phyloP scores from a whole-genome alignment of 2,329 filamentous ascomycete species.

The Tolypocladium guangdongense region DNA sequence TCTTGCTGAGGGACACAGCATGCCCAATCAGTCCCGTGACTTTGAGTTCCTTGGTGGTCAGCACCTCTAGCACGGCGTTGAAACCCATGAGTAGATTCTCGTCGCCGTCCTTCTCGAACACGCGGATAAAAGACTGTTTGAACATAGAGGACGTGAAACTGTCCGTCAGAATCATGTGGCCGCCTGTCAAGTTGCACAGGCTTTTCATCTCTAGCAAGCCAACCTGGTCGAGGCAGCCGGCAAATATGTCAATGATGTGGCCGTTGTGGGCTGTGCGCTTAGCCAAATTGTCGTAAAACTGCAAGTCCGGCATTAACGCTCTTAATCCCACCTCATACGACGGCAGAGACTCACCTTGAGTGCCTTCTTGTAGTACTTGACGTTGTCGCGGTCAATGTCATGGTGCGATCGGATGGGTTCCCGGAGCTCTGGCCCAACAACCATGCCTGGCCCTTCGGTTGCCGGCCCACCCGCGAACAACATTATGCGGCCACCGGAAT shows the following conservation, averaged over 20 bases:
- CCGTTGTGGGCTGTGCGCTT: constrained; percentile 94
- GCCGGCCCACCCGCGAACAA: constrained; percentile 90
- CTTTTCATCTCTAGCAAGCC: constrained; percentile 97
- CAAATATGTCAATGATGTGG: constrained; percentile 95
- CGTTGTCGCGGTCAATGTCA: constrained; percentile 96
- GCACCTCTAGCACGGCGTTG: constrained; percentile 88
- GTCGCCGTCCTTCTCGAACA: constrained; percentile 93
- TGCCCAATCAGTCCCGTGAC: constrained; percentile 96
- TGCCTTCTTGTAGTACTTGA: constrained; percentile 99
- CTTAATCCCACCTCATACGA: background rate
- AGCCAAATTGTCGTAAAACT: constrained; percentile 91
- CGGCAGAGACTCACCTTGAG: constrained; percentile 54
- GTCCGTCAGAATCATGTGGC: constrained; percentile 96
- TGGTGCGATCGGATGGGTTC: constrained; percentile 97
- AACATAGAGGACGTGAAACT: constrained; percentile 99
- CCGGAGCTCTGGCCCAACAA: constrained; percentile 88
- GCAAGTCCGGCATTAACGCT: background rate
- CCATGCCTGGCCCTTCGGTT: constrained; percentile 93
- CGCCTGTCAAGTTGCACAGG: constrained; percentile 88
- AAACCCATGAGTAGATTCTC: constrained; percentile 97
- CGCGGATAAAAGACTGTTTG: constrained; percentile 92
- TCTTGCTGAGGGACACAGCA: constrained; percentile 94
- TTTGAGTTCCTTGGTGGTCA: constrained; percentile 97
- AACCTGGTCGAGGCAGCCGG: constrained; percentile 93
- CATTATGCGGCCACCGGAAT: constrained; percentile 92